Evolutionary conservation across 768 basidiomycete species (phyloP).

Genomic region (Tephrocybe sp.): DNA sequence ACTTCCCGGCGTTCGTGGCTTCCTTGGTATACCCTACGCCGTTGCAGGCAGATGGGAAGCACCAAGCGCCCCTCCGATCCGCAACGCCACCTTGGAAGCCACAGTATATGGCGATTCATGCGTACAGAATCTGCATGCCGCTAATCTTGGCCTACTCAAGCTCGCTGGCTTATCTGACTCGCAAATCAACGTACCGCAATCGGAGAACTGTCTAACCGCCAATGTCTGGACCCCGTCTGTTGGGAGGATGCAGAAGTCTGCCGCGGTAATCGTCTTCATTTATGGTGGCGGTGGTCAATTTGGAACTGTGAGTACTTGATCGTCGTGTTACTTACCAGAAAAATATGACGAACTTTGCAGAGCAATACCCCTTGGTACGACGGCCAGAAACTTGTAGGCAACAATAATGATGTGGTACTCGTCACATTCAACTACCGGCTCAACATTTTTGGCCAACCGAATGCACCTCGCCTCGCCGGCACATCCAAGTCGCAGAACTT

Average conservation of each 20-base stretch:
- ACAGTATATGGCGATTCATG: conserved; percentile 31
- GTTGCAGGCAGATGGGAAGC: conserved; percentile 32
- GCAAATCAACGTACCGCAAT: conserved; percentile 23
- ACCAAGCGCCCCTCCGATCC: conserved; percentile 24
- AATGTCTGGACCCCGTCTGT: conserved; percentile 38
- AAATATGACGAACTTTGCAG: no score
- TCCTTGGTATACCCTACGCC: conserved; percentile 35
- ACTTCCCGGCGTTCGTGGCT: conserved; percentile 8
- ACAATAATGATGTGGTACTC: conserved; percentile 31
- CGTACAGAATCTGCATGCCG: conserved; percentile 21
- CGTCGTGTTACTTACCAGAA: no score
- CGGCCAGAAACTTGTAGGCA: conserved; percentile 30
- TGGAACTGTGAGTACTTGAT: no score
- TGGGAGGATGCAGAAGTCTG: conserved; percentile 25
- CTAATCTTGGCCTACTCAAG: conserved; percentile 21
- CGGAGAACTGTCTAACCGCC: conserved; percentile 34
- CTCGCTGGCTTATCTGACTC: conserved; percentile 20
- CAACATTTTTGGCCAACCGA: conserved; percentile 37
- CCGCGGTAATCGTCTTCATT: conserved; percentile 36
- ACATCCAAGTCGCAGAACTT: conserved; percentile 31
- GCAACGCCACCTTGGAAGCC: conserved; percentile 21
- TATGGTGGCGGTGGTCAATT: conserved; percentile 38
- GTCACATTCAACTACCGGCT: conserved; percentile 25
- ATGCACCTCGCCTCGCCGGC: conserved; percentile 31
- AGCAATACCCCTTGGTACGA: conserved; percentile 27